Conservation (phyloP, 1,139 yeast genomes). For the Debaryomyces nepalensis region DNA sequence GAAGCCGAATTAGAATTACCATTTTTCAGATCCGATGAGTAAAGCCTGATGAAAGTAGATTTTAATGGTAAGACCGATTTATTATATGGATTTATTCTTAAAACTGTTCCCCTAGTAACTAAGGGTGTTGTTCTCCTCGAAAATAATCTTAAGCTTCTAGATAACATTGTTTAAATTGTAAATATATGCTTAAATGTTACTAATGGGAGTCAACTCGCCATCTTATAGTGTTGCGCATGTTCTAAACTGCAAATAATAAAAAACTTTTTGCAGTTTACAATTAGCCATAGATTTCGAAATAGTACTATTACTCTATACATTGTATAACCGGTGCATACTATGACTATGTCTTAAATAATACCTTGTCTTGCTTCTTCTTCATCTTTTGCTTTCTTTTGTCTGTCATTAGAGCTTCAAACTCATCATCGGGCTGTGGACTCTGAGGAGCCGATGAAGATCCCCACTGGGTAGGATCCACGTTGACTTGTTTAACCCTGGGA, state of each 20-base stretch:
- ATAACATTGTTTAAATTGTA: constrained; percentile 4
- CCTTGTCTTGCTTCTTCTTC: constrained; percentile 34
- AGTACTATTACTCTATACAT: constrained; percentile 1
- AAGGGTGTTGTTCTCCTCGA: neutral
- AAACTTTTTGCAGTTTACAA: neutral
- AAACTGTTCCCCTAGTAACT: neutral
- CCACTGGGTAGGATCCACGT: constrained; percentile 33
- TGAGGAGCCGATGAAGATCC: constrained; percentile 20
- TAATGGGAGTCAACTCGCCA: too few relatives aligned
- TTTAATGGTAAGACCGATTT: neutral
- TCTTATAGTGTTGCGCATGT: neutral
- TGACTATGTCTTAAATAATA: constrained; percentile 14
- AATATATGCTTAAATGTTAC: too few relatives aligned
- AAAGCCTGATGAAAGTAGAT: neutral
- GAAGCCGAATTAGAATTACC: constrained; percentile 17
- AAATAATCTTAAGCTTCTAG: constrained; percentile 3
- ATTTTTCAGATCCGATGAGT: constrained; percentile 10
- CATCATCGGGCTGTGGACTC: constrained; percentile 16
- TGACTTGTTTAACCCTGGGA: constrained; percentile 46
- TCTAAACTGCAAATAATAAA: neutral
- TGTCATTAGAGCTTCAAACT: constrained; percentile 24
- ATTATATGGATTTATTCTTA: neutral
- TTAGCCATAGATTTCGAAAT: neutral
- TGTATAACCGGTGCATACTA: neutral
- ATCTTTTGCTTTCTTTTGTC: constrained; percentile 36